These are phyloP conservation scores for Harringtonia lauricola DNA, from an alignment of 2,329 filamentous ascomycete species.

Conservation along the genomic window DNA sequence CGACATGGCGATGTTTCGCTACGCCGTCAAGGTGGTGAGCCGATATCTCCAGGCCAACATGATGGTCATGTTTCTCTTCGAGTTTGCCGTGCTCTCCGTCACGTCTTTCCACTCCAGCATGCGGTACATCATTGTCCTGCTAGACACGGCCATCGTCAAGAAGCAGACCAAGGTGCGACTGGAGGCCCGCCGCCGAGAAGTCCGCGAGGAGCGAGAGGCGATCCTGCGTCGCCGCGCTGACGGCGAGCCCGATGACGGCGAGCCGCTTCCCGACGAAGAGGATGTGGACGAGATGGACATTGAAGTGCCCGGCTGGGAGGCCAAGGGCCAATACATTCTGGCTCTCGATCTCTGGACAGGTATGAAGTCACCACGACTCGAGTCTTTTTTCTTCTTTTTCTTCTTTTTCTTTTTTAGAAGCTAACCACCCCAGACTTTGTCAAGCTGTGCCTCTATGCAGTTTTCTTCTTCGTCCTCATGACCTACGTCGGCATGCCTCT, in stretches of 20 bases:
- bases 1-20: conserved; percentile 68
- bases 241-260: conserved; percentile 10
- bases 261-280: conserved; percentile 44
- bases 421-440: conserved; percentile 88
- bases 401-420: conserved; percentile 1
- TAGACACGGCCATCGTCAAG: conserved; percentile 65
- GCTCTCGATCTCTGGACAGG: conserved; percentile 75
- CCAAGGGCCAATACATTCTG: conserved; percentile 87
- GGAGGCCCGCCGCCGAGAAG: conserved; percentile 55
- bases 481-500: conserved; percentile 93
- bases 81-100: conserved; percentile 80
- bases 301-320: conserved; percentile 92
- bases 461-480: conserved; percentile 88
- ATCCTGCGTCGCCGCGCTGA: conserved; percentile 37
- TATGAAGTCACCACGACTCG: conserved; percentile 30
- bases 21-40: conserved; percentile 73
- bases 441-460: conserved; percentile 79
- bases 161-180: conserved; percentile 62
- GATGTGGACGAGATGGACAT: conserved; percentile 85
- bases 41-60: conserved; percentile 85
- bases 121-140: conserved; percentile 68
- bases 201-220: conserved; percentile 45
- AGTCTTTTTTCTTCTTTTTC: background rate
- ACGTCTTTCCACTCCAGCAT: conserved; percentile 68
- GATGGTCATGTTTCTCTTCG: conserved; percentile 99